phyloP scores from a whole-genome alignment of 805 yeast species.

The Yamadazyma laniorum region DNA sequence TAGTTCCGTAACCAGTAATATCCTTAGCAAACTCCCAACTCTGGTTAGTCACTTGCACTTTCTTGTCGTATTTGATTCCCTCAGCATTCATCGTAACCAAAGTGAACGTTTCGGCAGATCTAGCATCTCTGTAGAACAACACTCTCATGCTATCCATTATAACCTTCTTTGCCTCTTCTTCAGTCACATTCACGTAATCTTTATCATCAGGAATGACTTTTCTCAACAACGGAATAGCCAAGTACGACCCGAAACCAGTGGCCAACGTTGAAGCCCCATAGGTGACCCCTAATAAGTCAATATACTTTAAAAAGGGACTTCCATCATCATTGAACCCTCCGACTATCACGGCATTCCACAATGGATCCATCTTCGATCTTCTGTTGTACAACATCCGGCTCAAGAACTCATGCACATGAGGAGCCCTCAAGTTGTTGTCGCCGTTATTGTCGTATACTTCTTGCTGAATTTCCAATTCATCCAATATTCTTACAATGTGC shows the following conservation, averaged over 20 bases:
- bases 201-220: constrained; percentile 75
- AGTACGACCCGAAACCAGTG: constrained; percentile 94
- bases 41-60: constrained; percentile 68
- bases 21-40: constrained; percentile 88
- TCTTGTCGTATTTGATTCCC: constrained; percentile 52
- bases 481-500: constrained; percentile 68
- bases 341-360: constrained; percentile 92
- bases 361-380: constrained; percentile 90
- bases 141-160: constrained; percentile 89
- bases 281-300: constrained; percentile 88
- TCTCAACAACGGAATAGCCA: constrained; percentile 90
- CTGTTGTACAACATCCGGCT: constrained; percentile 81
- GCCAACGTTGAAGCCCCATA: constrained; percentile 87
- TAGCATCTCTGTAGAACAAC: constrained; percentile 91
- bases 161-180: constrained; percentile 74
- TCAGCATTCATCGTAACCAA: constrained; percentile 63
- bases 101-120: constrained; percentile 84
- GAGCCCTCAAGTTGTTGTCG: constrained; percentile 64
- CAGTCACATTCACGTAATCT: constrained; percentile 66
- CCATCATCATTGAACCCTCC: constrained; percentile 77
- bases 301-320: constrained; percentile 74
- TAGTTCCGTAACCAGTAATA: constrained; percentile 88
- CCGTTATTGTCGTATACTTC: constrained; percentile 75
- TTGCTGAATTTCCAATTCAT: constrained; percentile 69
- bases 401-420: constrained; percentile 83